Conservation (phyloP, 169 alveolate genomes). For the Babesia ovata region DNA sequence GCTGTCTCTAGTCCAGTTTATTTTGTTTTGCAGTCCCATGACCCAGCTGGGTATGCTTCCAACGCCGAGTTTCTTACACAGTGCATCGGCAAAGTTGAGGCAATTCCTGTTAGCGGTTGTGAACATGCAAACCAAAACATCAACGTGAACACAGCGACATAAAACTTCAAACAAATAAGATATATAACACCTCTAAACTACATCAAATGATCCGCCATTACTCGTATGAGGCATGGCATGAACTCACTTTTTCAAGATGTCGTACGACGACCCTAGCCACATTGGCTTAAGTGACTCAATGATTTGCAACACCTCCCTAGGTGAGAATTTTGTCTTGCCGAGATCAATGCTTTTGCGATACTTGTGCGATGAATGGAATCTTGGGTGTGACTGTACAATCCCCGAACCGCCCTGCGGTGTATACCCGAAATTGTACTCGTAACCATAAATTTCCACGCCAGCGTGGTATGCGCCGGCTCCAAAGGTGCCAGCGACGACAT, state of each 20-base stretch:
- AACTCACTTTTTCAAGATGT: constrained; percentile 53
- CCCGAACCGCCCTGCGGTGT: constrained; percentile 68
- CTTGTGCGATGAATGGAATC: constrained; percentile 60
- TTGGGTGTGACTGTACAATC: constrained; percentile 50
- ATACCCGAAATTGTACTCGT: constrained; percentile 75
- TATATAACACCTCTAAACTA: background rate
- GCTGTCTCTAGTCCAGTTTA: constrained; percentile 74
- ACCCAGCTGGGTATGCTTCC: constrained; percentile 79
- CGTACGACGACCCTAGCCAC: constrained; percentile 62
- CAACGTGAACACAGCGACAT: background rate
- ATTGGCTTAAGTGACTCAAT: constrained; percentile 39
- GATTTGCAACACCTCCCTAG: constrained; percentile 54
- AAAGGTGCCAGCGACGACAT: constrained; percentile 70
- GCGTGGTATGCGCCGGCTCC: constrained; percentile 83
- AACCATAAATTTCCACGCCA: constrained; percentile 78
- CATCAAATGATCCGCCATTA: background rate
- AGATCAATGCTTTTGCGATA: constrained; percentile 66
- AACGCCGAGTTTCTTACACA: constrained; percentile 63
- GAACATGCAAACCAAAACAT: background rate
- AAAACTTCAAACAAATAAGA: background rate
- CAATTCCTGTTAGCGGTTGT: constrained; percentile 47
- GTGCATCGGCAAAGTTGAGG: constrained; percentile 63
- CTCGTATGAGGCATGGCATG: too few species aligned
- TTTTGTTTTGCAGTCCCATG: constrained; percentile 80
- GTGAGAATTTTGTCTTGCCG: constrained; percentile 58